A percentile compares a stretch with the other conserved stretches of the same genome.
Evolutionary conservation across 1,284 basidiomycete genomes (phyloP).

Genomic region (Pisolithus thermaeus): DNA sequence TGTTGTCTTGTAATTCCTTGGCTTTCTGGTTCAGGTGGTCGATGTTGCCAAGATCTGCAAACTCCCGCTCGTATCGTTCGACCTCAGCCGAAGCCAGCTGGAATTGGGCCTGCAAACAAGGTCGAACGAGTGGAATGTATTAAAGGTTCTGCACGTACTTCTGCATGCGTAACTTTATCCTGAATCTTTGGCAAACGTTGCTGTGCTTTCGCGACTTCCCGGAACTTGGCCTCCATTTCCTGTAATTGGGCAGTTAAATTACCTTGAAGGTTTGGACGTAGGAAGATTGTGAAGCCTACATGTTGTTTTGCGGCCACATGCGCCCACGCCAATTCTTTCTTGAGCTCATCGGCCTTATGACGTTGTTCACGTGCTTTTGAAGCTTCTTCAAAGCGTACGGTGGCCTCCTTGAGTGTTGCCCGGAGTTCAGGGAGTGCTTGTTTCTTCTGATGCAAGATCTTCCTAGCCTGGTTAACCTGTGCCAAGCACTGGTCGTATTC

Average conservation of each 20-base stretch:
- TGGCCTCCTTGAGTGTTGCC: slow-evolving; percentile 53
- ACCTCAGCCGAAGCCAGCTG: slow-evolving; percentile 43
- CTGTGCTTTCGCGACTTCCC: slow-evolving; percentile 43
- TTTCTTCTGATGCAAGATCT: slow-evolving; percentile 61
- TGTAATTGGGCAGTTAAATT: slow-evolving; percentile 12
- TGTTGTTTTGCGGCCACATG: slow-evolving; percentile 73
- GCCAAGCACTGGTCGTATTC: slow-evolving; percentile 78
- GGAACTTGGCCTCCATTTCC: slow-evolving; percentile 50
- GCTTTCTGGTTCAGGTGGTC: slow-evolving; percentile 45
- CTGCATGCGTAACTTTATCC: slow-evolving; percentile 37
- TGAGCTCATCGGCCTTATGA: slow-evolving; percentile 63
- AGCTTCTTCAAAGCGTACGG: slow-evolving; percentile 64
- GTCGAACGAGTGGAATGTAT: background rate
- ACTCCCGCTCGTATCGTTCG: slow-evolving; percentile 41
- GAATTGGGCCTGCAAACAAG: slow-evolving; percentile 33
- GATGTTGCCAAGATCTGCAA: slow-evolving; percentile 45
- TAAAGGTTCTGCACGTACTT: slow-evolving; percentile 36
- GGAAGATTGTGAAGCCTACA: slow-evolving; percentile 30
- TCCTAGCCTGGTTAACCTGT: slow-evolving; percentile 64
- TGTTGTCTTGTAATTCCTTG: slow-evolving; percentile 37
- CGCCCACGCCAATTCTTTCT: slow-evolving; percentile 86
- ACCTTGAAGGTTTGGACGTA: background rate
- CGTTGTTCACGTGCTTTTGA: slow-evolving; percentile 68
- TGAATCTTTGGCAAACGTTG: slow-evolving; percentile 48
- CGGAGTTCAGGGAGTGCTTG: slow-evolving; percentile 73